phyloP scores from a whole-genome alignment of 345 rosid species.

The Euphorbia peplus region DNA sequence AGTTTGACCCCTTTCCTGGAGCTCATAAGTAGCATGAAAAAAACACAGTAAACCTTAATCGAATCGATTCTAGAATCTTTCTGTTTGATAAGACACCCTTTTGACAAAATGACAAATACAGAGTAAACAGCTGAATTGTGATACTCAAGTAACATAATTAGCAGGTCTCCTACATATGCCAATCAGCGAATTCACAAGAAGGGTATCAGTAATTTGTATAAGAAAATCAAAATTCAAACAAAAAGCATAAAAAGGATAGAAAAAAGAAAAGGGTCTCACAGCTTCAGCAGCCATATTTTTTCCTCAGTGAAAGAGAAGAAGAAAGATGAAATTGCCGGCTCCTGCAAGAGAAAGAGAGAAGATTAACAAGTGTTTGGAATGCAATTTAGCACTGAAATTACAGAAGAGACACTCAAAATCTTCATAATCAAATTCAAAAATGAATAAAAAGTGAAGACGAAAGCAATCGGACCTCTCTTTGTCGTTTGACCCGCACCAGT shows the following conservation, averaged over 20 bases:
- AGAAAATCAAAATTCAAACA: no score
- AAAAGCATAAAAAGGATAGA: neutral
- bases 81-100: neutral
- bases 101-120: neutral
- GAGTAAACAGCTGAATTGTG: no score
- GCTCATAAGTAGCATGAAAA: neutral
- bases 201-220: neutral
- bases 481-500: no score
- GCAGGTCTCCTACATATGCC: no score
- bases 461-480: neutral
- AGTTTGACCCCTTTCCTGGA: neutral
- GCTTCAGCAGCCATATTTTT: constrained; percentile 6
- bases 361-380: neutral
- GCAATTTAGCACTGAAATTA: neutral
- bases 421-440: neutral
- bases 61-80: neutral
- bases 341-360: constrained; percentile 1
- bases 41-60: neutral
- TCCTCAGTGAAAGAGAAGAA: neutral
- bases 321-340: neutral
- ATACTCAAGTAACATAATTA: no score
- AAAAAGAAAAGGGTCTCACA: constrained; percentile 1
- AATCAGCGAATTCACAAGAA: neutral
- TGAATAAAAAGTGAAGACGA: neutral
- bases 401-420: neutral